A percentile compares a stretch with the other conserved stretches of the same genome.
Conservation (phyloP, 345 rosid genomes). For the Salix arbutifolia region DNA sequence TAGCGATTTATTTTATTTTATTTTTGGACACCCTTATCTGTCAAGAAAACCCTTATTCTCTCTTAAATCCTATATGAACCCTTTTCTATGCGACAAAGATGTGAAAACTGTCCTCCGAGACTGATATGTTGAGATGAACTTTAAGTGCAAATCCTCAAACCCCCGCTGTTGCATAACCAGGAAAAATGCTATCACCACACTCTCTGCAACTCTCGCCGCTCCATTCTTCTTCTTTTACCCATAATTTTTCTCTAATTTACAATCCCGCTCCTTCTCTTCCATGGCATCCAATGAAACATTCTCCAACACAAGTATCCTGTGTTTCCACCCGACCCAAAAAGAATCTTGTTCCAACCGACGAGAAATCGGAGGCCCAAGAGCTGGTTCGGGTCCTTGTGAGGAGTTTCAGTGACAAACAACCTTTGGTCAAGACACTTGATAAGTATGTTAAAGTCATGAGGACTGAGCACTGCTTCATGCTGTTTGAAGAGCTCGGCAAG, state of each 20-base stretch:
- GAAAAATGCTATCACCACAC: slow-evolving; percentile 9
- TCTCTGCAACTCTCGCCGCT: slow-evolving; percentile 21
- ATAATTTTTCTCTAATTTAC: slow-evolving; percentile 6
- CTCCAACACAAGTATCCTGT: slow-evolving; percentile 29
- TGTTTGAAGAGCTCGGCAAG: slow-evolving; percentile 92
- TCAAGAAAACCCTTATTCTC: no score
- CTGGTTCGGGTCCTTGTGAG: slow-evolving; percentile 57
- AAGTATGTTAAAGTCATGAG: slow-evolving; percentile 65
- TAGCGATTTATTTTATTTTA: no score
- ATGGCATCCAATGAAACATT: slow-evolving; percentile 15
- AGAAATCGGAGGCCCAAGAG: slow-evolving; percentile 50
- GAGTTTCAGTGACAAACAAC: slow-evolving; percentile 52
- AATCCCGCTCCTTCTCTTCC: slow-evolving; percentile 2
- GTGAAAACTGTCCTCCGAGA: no score
- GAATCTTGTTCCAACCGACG: slow-evolving; percentile 28
- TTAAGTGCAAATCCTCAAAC: background rate
- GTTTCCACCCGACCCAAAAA: slow-evolving; percentile 50
- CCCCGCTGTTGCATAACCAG: background rate
- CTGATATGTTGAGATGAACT: no score
- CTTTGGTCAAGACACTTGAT: slow-evolving; percentile 60
- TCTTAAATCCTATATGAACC: no score
- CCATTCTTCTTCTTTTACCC: slow-evolving; percentile 19
- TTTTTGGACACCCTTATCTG: no score
- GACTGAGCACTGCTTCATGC: slow-evolving; percentile 74
- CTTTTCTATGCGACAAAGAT: no score